phyloP scores from a whole-genome alignment of 2,329 filamentous ascomycete genomes.

The Botrytis galanthina region DNA sequence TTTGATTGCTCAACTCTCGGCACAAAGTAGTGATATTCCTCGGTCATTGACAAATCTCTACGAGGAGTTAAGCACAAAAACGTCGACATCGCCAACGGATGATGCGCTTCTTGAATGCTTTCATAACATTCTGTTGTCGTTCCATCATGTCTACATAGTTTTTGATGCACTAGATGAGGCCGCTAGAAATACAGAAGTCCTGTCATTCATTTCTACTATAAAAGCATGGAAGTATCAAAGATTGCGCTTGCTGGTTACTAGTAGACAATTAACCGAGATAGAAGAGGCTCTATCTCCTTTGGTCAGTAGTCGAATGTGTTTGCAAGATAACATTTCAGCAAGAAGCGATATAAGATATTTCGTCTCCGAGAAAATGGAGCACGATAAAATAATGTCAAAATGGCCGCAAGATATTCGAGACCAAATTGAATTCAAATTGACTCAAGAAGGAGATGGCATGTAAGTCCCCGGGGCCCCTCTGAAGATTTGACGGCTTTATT shows the following conservation, averaged over 20 bases:
- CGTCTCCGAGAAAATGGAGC: constrained; percentile 31
- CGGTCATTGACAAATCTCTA: constrained; percentile 25
- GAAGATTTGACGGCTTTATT: neutral
- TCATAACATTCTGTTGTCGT: constrained; percentile 28
- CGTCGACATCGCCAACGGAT: constrained; percentile 16
- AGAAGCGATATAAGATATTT: constrained; percentile 37
- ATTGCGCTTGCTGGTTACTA: constrained; percentile 36
- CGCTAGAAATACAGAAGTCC: constrained; percentile 29
- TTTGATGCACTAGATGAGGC: constrained; percentile 44
- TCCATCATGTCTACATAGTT: constrained; percentile 40
- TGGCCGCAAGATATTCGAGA: constrained; percentile 33
- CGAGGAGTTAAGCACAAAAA: constrained; percentile 4
- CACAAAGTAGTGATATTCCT: constrained; percentile 30
- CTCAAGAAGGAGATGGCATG: constrained; percentile 37
- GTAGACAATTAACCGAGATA: constrained; percentile 40
- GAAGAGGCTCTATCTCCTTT: constrained; percentile 31
- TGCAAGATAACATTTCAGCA: constrained; percentile 22
- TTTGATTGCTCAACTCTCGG: constrained; percentile 40
- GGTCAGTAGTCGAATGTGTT: constrained; percentile 25
- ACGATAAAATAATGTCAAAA: constrained; percentile 30
- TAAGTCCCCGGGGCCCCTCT: constrained; percentile 26
- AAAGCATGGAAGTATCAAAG: constrained; percentile 23
- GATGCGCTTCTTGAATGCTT: constrained; percentile 22
- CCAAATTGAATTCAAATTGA: constrained; percentile 35
- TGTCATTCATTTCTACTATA: constrained; percentile 35